phyloP scores from a whole-genome alignment of 345 rosid species.

The Kandelia obovata region DNA sequence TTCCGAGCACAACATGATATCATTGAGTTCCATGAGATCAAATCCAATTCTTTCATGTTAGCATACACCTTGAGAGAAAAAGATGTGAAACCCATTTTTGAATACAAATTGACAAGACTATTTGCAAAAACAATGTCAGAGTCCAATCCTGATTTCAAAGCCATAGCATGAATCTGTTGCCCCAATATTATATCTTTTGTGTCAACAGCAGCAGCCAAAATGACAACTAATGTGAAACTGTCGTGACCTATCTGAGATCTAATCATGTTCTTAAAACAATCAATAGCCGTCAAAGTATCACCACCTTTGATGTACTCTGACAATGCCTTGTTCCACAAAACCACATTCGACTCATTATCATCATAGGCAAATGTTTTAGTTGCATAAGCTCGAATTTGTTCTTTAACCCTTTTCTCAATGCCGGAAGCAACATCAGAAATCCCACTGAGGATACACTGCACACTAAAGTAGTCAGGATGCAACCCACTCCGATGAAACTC shows the following conservation, averaged over 20 bases:
- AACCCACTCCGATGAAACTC: slow-evolving; percentile 41
- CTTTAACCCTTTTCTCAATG: slow-evolving; percentile 22
- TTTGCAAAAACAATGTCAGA: slow-evolving; percentile 40
- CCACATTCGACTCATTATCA: slow-evolving; percentile 19
- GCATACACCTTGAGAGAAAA: slow-evolving; percentile 35
- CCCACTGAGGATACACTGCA: slow-evolving; percentile 28
- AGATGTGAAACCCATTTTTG: slow-evolving; percentile 35
- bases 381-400: slow-evolving; percentile 36
- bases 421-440: slow-evolving; percentile 27
- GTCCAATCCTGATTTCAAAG: slow-evolving; percentile 45
- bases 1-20: slow-evolving; percentile 39
- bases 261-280: slow-evolving; percentile 43
- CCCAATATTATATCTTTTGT: slow-evolving; percentile 34
- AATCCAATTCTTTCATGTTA: slow-evolving; percentile 46
- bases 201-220: slow-evolving; percentile 41
- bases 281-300: slow-evolving; percentile 29
- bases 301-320: slow-evolving; percentile 33
- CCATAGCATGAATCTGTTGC: slow-evolving; percentile 44
- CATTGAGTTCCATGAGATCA: slow-evolving; percentile 64
- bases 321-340: slow-evolving; percentile 41
- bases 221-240: slow-evolving; percentile 42
- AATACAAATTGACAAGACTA: slow-evolving; percentile 52
- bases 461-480: slow-evolving; percentile 35
- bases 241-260: slow-evolving; percentile 42
- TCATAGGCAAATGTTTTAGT: slow-evolving; percentile 20